Conservation (phyloP, 2,329 filamentous ascomycete species). For the Gaeumannomyces sp. region DNA sequence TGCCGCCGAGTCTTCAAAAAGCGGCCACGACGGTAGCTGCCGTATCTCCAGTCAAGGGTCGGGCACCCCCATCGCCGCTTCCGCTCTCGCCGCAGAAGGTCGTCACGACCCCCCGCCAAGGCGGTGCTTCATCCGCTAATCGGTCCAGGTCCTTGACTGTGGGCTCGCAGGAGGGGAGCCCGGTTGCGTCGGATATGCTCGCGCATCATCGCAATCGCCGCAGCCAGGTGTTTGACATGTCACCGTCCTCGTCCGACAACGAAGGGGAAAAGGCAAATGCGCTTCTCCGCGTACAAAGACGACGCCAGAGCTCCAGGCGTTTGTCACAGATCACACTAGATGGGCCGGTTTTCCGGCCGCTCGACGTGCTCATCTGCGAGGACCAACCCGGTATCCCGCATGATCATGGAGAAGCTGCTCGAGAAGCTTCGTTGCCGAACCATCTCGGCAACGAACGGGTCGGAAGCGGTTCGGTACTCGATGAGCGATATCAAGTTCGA, state of each 20-base stretch:
- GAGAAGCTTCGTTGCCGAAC: conserved; percentile 94
- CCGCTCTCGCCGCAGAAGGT: conserved; percentile 59
- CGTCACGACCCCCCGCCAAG: conserved; percentile 53
- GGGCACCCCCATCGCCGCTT: conserved; percentile 41
- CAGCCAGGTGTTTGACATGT: conserved; percentile 94
- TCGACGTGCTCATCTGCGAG: conserved; percentile 95
- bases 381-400: conserved; percentile 92
- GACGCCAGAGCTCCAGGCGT: conserved; percentile 90
- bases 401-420: conserved; percentile 98
- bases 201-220: conserved; percentile 75
- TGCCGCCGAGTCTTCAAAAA: conserved; percentile 53
- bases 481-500: conserved; percentile 98
- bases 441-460: conserved; percentile 82
- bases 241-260: conserved; percentile 94
- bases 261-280: conserved; percentile 86
- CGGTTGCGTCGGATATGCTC: conserved; percentile 60
- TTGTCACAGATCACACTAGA: conserved; percentile 85
- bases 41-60: conserved; percentile 53
- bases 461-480: conserved; percentile 87
- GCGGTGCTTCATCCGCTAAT: conserved; percentile 50
- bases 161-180: conserved; percentile 86
- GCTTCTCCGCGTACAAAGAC: conserved; percentile 82
- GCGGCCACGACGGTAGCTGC: conserved; percentile 48
- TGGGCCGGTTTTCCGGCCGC: conserved; percentile 79
- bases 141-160: conserved; percentile 85